Conservation (phyloP, 129 eudicot genomes). For the Oenanthe sinensis region DNA sequence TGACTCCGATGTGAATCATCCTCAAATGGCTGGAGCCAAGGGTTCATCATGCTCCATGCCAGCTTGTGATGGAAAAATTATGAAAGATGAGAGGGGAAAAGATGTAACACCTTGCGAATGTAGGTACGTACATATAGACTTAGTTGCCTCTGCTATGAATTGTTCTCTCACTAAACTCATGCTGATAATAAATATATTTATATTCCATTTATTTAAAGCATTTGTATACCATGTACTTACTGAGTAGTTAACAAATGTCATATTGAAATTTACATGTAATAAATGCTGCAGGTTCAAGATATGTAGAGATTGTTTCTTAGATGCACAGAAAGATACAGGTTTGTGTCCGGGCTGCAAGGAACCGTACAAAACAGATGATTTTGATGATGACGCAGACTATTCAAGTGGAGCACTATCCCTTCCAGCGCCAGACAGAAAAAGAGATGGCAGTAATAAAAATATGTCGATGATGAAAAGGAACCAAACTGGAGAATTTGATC, state of each 20-base stretch:
- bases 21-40: slow-evolving; percentile 69
- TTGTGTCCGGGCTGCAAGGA: slow-evolving; percentile 88
- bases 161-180: neutral
- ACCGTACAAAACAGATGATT: slow-evolving; percentile 47
- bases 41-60: slow-evolving; percentile 72
- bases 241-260: neutral
- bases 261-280: neutral
- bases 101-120: slow-evolving; percentile 75
- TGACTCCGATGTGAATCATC: slow-evolving; percentile 60
- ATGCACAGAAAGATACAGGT: slow-evolving; percentile 65
- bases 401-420: slow-evolving; percentile 40
- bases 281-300: slow-evolving; percentile 52
- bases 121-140: slow-evolving; percentile 32
- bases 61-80: slow-evolving; percentile 66
- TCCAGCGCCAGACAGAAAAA: slow-evolving; percentile 41
- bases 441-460: slow-evolving; percentile 11
- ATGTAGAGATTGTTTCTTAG: slow-evolving; percentile 82
- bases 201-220: neutral
- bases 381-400: slow-evolving; percentile 47
- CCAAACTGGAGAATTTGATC: slow-evolving; percentile 70
- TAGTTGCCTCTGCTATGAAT: neutral
- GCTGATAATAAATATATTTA: neutral
- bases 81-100: slow-evolving; percentile 76
- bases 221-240: neutral
- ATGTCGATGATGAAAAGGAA: slow-evolving; percentile 58